Conservation (phyloP, 116 monocot species). For the Trichopus zeylanicus region DNA sequence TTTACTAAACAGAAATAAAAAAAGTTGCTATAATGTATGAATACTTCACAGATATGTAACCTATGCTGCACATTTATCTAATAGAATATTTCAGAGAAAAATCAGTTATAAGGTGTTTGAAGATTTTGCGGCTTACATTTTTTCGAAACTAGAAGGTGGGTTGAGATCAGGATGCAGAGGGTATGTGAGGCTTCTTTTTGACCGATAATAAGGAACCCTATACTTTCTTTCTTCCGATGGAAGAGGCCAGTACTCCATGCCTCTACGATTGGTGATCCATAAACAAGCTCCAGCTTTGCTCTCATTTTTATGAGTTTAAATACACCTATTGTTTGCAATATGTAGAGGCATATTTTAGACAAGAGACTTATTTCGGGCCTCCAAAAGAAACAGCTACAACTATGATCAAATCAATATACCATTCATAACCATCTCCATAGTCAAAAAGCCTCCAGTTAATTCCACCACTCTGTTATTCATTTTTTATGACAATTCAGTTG, state of each 20-base stretch:
- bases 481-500: constrained; percentile 46
- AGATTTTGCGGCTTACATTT: constrained; percentile 48
- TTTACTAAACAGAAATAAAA: too few relatives aligned
- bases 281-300: constrained; percentile 91
- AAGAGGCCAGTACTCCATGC: constrained; percentile 89
- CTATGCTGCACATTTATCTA: too few relatives aligned
- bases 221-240: constrained; percentile 65
- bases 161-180: constrained; percentile 28
- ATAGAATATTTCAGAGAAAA: too few relatives aligned
- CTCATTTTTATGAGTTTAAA: constrained; percentile 83
- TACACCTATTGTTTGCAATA: constrained; percentile 35
- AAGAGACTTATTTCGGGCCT: too few relatives aligned
- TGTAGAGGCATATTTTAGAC: not conserved
- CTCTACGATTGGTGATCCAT: constrained; percentile 83
- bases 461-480: constrained; percentile 30
- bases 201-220: constrained; percentile 19
- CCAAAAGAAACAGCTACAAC: not conserved
- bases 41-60: too few relatives aligned
- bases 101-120: not conserved
- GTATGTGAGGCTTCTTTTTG: constrained; percentile 25
- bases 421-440: constrained; percentile 75
- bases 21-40: too few relatives aligned
- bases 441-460: constrained; percentile 50
- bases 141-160: constrained; percentile 52
- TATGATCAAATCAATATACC: constrained; percentile 31